phyloP scores from a whole-genome alignment of 768 basidiomycete species.

The Suillus americanus region DNA sequence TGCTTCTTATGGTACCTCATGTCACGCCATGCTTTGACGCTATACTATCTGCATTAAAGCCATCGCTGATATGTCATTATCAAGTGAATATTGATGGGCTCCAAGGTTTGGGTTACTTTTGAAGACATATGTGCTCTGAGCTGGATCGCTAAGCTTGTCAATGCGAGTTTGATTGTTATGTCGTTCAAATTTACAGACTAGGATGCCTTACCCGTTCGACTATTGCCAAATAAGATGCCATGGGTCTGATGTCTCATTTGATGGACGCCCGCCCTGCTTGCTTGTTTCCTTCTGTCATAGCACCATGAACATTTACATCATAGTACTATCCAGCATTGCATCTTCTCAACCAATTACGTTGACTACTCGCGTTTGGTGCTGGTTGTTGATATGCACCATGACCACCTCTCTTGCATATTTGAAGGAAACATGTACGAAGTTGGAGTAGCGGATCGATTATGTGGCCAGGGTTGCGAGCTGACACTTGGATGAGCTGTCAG shows the following conservation, averaged over 20 bases:
- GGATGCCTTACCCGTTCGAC: neutral
- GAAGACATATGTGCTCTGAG: neutral
- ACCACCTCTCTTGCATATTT: neutral
- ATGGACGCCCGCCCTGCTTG: neutral
- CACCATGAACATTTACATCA: neutral
- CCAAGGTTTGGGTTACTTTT: neutral
- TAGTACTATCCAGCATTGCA: neutral
- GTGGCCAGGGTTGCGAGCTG: neutral
- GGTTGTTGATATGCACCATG: neutral
- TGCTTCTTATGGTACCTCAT: constrained; percentile 14
- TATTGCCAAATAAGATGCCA: neutral
- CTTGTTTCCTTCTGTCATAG: neutral
- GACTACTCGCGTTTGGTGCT: neutral
- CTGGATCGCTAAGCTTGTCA: neutral
- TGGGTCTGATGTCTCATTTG: neutral
- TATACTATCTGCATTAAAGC: constrained; percentile 14
- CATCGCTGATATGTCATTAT: constrained; percentile 1
- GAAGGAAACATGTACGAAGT: neutral
- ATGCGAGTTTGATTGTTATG: neutral
- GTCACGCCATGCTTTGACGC: constrained; percentile 13
- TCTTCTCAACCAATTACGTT: neutral
- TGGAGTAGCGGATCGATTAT: neutral
- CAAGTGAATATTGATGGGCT: neutral
- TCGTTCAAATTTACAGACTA: neutral
- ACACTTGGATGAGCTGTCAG: neutral